phyloP scores from a whole-genome alignment of 129 eudicot genomes.

The Flaveria linearis region DNA sequence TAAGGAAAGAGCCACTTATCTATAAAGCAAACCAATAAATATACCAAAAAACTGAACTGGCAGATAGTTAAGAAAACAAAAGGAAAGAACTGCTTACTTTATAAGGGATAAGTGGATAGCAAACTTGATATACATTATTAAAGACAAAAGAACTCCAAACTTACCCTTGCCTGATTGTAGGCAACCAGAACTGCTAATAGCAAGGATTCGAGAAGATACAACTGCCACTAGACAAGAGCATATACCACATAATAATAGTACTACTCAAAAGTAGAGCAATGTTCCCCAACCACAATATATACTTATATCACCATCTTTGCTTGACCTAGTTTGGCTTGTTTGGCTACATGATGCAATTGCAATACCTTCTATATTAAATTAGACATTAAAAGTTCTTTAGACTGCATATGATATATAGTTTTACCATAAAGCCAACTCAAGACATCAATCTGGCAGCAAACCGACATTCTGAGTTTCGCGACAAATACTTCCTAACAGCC shows the following conservation, averaged over 20 bases:
- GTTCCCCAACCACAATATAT: not conserved
- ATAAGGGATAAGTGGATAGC: not conserved
- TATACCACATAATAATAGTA: constrained; percentile 8
- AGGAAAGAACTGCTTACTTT: not conserved
- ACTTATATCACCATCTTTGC: not conserved
- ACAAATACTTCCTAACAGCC: not conserved
- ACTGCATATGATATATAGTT: not conserved
- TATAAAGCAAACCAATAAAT: not conserved
- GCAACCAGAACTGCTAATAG: constrained; percentile 1
- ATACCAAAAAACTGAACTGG: not conserved
- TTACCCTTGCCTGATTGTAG: not conserved
- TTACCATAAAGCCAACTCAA: constrained; percentile 4
- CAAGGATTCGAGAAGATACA: constrained; percentile 7
- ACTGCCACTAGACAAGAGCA: constrained; percentile 15
- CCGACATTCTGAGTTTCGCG: not conserved
- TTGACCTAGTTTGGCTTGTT: constrained; percentile 1
- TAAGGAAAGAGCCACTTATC: not conserved
- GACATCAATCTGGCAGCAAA: constrained; percentile 3
- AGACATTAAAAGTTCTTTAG: not conserved
- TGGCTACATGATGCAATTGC: constrained; percentile 8
- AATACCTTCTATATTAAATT: constrained; percentile 1
- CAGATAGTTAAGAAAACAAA: not conserved
- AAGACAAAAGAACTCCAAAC: constrained; percentile 7
- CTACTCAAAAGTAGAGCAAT: constrained; percentile 11
- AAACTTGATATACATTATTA: not conserved